Evolutionary conservation across 352 stramenopile species (phyloP).

Genomic region (Pythium diclinum): DNA sequence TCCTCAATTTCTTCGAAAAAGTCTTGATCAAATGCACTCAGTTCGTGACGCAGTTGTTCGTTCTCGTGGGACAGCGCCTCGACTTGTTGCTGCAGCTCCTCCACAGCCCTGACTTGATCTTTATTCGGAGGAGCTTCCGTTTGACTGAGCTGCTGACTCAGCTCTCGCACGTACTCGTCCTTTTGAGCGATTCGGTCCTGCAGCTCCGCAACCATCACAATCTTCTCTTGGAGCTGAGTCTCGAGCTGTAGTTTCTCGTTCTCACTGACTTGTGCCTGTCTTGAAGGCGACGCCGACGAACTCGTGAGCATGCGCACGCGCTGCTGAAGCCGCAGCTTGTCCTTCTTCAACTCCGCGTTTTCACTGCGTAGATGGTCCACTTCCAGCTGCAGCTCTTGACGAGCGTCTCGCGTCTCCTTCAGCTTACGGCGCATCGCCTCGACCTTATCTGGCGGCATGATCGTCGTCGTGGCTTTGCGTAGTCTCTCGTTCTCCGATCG

Average conservation of each 20-base stretch:
- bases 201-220: conserved; percentile 36
- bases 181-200: conserved; percentile 16
- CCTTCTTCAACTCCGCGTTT: conserved; percentile 43
- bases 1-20: conserved; percentile 97
- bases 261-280: background rate
- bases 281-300: conserved; percentile 26
- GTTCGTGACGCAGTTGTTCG: conserved; percentile 62
- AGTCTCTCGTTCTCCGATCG: conserved; percentile 70
- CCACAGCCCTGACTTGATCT: background rate
- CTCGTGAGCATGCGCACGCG: conserved; percentile 44
- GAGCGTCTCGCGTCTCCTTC: conserved; percentile 41
- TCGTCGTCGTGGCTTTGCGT: conserved; percentile 23
- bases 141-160: conserved; percentile 6
- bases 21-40: conserved; percentile 91
- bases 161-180: conserved; percentile 18
- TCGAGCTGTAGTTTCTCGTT: conserved; percentile 24
- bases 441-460: conserved; percentile 39
- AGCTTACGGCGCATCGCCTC: conserved; percentile 45
- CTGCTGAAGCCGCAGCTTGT: conserved; percentile 69
- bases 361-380: conserved; percentile 41
- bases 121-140: background rate
- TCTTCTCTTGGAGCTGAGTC: conserved; percentile 30
- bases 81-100: conserved; percentile 16
- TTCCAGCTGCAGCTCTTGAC: conserved; percentile 37
- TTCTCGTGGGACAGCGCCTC: conserved; percentile 60